Percentiles rank a stretch among this genome's conserved stretches.
phyloP scores from a whole-genome alignment of 2,329 filamentous ascomycete genomes.

The Colletotrichum sp. region DNA sequence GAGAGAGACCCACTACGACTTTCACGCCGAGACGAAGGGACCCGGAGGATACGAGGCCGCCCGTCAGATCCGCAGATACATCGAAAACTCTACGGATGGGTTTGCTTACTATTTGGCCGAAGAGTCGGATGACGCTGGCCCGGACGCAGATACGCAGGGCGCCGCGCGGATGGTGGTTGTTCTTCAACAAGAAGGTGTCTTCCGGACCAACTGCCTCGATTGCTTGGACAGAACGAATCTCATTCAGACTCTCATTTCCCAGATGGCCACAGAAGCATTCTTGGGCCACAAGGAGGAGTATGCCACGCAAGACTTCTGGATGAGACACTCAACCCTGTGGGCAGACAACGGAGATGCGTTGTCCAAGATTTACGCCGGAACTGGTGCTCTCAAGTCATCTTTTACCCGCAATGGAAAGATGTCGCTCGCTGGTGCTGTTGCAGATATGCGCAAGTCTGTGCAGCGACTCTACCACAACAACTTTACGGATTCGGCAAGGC shows the following conservation, averaged over 20 bases:
- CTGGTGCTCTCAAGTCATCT: constrained; percentile 92
- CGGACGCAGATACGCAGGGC: constrained; percentile 37
- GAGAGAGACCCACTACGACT: constrained; percentile 88
- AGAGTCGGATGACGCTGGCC: constrained; percentile 63
- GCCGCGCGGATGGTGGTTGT: constrained; percentile 66
- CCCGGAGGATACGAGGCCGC: constrained; percentile 89
- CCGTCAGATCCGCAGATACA: constrained; percentile 79
- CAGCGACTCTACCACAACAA: constrained; percentile 97
- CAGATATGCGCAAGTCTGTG: constrained; percentile 94
- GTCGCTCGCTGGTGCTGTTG: constrained; percentile 90
- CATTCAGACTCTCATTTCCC: constrained; percentile 93
- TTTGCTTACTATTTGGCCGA: constrained; percentile 94
- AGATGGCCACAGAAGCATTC: constrained; percentile 89
- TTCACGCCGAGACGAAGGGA: constrained; percentile 91
- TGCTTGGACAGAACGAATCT: constrained; percentile 96
- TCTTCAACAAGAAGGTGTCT: constrained; percentile 92
- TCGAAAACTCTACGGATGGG: constrained; percentile 79
- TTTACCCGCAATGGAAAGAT: constrained; percentile 96
- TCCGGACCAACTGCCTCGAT: constrained; percentile 94
- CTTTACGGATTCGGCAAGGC: constrained; percentile 89
- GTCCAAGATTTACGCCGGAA: constrained; percentile 95
- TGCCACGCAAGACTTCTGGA: constrained; percentile 84
- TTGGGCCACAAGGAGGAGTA: constrained; percentile 73
- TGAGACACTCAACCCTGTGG: constrained; percentile 91
- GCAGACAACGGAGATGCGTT: constrained; percentile 95